phyloP scores from a whole-genome alignment of 257 asterid genomes.

The Forsythia viridissima region DNA sequence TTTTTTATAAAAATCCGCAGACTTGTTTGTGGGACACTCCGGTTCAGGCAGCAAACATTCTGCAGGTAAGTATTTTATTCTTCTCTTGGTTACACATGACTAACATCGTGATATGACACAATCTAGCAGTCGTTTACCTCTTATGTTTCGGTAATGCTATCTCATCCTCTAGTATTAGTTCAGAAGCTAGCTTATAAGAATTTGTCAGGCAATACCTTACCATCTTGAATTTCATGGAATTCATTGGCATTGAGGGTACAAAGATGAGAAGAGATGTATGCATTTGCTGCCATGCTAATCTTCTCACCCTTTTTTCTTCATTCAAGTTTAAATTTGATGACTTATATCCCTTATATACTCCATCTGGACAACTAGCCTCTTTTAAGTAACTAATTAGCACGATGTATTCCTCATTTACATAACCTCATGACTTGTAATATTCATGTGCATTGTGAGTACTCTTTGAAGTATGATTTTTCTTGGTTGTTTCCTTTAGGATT shows the following conservation, averaged over 20 bases:
- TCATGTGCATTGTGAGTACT: slow-evolving; percentile 12
- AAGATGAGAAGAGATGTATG: not conserved
- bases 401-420: not conserved
- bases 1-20: slow-evolving; percentile 72
- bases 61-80: slow-evolving; percentile 46
- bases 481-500: slow-evolving; percentile 56
- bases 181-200: not conserved
- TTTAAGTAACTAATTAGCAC: not conserved
- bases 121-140: slow-evolving; percentile 2
- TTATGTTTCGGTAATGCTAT: slow-evolving; percentile 3
- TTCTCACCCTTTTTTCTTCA: not conserved
- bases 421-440: slow-evolving; percentile 3
- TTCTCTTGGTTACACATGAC: not conserved
- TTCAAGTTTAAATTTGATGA: not conserved
- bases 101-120: not conserved
- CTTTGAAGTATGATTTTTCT: slow-evolving; percentile 19
- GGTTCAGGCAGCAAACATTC: slow-evolving; percentile 73
- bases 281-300: not conserved
- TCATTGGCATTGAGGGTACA: not conserved
- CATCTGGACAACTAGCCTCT: not conserved
- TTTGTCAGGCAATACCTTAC: not conserved
- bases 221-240: not conserved
- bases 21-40: slow-evolving; percentile 96
- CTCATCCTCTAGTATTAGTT: slow-evolving; percentile 9
- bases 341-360: not conserved